Conservation (phyloP, 106 monocot species). For the Acorus calamus region DNA sequence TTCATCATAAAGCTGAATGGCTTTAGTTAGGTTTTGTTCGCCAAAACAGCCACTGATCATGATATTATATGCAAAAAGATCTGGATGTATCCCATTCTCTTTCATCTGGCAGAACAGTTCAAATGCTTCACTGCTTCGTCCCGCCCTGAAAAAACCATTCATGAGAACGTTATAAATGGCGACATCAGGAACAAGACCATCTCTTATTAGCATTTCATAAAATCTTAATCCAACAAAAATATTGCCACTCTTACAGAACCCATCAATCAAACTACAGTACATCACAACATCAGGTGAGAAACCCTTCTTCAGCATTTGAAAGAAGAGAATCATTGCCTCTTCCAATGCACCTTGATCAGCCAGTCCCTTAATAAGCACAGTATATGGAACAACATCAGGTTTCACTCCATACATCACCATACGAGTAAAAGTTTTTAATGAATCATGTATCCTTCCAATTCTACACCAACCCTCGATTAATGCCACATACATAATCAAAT, state of each 20-base stretch:
- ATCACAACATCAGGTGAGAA: slow-evolving; percentile 24
- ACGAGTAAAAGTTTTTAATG: slow-evolving; percentile 14
- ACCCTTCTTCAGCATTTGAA: slow-evolving; percentile 33
- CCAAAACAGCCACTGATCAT: slow-evolving; percentile 33
- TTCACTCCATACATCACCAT: slow-evolving; percentile 6
- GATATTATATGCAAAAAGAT: slow-evolving; percentile 38
- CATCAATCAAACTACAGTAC: slow-evolving; percentile 34
- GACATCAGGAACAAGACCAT: slow-evolving; percentile 26
- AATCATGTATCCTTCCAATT: slow-evolving; percentile 17
- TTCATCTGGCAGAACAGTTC: slow-evolving; percentile 14
- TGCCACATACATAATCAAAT: slow-evolving; percentile 27
- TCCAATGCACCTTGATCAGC: slow-evolving; percentile 13
- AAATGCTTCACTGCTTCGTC: slow-evolving; percentile 9
- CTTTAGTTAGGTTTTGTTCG: slow-evolving; percentile 18
- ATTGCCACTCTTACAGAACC: slow-evolving; percentile 29
- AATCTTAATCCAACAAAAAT: slow-evolving; percentile 17
- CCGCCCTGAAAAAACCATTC: slow-evolving; percentile 24
- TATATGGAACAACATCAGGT: slow-evolving; percentile 42
- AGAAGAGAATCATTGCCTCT: slow-evolving; percentile 35
- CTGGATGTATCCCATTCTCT: slow-evolving; percentile 21
- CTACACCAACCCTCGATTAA: slow-evolving; percentile 45
- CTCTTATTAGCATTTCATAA: slow-evolving; percentile 31
- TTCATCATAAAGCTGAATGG: slow-evolving; percentile 22
- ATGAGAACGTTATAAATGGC: slow-evolving; percentile 44
- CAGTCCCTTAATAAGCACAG: slow-evolving; percentile 35